phyloP scores from a whole-genome alignment of 2,329 filamentous ascomycete species.

The Teratosphaeria viscida region DNA sequence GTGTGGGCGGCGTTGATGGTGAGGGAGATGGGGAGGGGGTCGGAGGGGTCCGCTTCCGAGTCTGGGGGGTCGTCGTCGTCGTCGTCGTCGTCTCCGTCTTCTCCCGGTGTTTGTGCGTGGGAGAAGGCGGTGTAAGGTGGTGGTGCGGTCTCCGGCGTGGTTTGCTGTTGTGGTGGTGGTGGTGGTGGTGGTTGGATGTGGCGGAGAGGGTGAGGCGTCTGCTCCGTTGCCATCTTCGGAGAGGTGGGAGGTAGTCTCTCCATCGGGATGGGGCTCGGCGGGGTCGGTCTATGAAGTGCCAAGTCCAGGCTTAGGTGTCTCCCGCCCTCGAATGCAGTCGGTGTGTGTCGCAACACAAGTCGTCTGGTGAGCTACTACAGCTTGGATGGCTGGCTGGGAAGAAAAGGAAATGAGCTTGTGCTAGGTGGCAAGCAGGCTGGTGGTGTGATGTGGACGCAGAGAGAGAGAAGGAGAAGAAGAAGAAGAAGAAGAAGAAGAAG shows the following conservation, averaged over 20 bases:
- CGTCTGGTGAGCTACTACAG: neutral
- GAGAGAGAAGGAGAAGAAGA: neutral
- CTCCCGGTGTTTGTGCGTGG: neutral
- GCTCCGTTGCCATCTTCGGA: conserved; percentile 2
- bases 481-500: no score
- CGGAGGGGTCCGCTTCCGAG: conserved; percentile 4
- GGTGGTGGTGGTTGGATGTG: neutral
- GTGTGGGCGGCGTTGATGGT: conserved; percentile 40
- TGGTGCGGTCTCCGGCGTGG: neutral
- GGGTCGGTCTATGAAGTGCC: neutral
- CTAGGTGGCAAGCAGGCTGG: neutral
- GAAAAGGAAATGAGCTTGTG: no score
- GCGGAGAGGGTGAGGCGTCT: neutral
- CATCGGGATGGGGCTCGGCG: no score
- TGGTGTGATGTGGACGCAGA: neutral
- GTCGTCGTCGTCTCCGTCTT: conserved; percentile 5
- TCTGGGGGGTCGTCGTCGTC: neutral
- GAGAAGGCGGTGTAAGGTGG: conserved; percentile 7
- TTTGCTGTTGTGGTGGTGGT: conserved; percentile 1
- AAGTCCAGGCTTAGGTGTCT: neutral
- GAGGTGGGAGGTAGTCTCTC: neutral
- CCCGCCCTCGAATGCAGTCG: neutral
- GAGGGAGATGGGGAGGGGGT: conserved; percentile 34
- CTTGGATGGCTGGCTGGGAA: neutral
- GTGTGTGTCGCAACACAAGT: neutral